Evolutionary conservation across 1,284 basidiomycete genomes (phyloP).

Genomic region (Singerocomus rubriflavus): DNA sequence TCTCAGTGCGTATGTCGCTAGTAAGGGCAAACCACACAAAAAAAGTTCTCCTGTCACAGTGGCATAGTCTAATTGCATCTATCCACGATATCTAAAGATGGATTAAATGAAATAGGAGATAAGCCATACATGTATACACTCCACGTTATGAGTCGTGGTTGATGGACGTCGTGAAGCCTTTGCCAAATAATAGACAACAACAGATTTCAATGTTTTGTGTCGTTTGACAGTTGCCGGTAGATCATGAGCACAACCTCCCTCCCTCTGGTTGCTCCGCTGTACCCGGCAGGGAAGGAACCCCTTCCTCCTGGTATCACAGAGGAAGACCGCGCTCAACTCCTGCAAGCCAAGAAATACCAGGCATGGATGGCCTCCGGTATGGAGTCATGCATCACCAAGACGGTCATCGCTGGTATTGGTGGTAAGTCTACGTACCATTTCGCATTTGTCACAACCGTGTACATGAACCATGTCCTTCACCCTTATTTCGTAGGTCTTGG

Average conservation of each 20-base stretch:
- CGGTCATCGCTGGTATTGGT: slow-evolving; percentile 71
- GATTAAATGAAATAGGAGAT: no score
- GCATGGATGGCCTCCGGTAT: slow-evolving; percentile 65
- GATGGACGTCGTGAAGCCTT: background rate
- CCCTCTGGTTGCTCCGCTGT: slow-evolving; percentile 46
- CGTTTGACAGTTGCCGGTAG: no score
- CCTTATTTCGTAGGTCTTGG: slow-evolving; percentile 64
- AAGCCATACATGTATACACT: no score
- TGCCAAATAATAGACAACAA: slow-evolving; percentile 20
- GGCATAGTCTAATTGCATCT: no score
- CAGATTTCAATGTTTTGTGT: slow-evolving; percentile 11
- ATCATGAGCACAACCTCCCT: slow-evolving; percentile 21
- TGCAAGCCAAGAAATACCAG: slow-evolving; percentile 76
- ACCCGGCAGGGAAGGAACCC: slow-evolving; percentile 67
- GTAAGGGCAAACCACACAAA: no score
- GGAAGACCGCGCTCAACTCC: slow-evolving; percentile 68
- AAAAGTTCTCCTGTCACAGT: background rate
- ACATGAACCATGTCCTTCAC: slow-evolving; percentile 1
- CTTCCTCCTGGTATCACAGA: slow-evolving; percentile 80
- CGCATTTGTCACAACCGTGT: slow-evolving; percentile 7
- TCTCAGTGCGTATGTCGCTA: no score
- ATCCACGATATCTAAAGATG: no score
- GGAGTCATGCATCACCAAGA: slow-evolving; percentile 86
- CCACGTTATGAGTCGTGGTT: no score
- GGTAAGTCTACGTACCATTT: slow-evolving; percentile 49